Percentiles rank a stretch among this genome's conserved stretches.
Conservation (phyloP, 352 stramenopile genomes). For the Globisporangium irregulare region DNA sequence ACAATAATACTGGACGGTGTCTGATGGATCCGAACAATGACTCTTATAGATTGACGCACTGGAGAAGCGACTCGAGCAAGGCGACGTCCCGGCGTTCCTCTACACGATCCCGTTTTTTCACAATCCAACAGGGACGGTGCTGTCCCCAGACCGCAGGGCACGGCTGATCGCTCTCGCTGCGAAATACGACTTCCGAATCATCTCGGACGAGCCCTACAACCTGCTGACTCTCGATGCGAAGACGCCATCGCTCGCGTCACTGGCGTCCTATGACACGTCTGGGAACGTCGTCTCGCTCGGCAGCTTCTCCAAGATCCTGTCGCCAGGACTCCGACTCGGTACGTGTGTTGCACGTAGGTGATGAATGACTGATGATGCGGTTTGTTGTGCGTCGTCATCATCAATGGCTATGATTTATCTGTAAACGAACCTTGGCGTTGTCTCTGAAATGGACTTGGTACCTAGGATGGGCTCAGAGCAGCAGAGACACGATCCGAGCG, state of each 20-base stretch:
- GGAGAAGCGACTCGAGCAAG: conserved; percentile 53
- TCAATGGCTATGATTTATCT: not conserved
- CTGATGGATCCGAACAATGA: not conserved
- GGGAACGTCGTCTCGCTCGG: conserved; percentile 81
- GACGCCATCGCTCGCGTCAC: conserved; percentile 31
- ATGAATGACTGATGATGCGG: not conserved
- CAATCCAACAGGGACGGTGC: conserved; percentile 88
- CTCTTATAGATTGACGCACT: conserved; percentile 53
- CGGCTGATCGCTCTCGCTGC: conserved; percentile 76
- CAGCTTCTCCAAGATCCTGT: conserved; percentile 95
- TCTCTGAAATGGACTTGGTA: not conserved
- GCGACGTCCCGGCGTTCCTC: conserved; percentile 82
- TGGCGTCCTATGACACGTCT: conserved; percentile 65
- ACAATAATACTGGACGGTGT: too few species aligned
- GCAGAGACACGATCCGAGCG: conserved; percentile 45
- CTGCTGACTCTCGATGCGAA: conserved; percentile 74
- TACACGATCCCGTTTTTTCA: conserved; percentile 94
- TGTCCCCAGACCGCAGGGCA: conserved; percentile 63
- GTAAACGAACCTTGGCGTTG: not conserved
- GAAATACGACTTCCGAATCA: conserved; percentile 81
- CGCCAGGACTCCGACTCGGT: conserved; percentile 87
- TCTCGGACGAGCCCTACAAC: conserved; percentile 95
- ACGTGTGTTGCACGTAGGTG: conserved; percentile 18
- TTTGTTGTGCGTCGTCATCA: not conserved
- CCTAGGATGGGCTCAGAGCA: conserved; percentile 64